phyloP scores from a whole-genome alignment of 2,329 filamentous ascomycete genomes.

The Whalleya microplaca region DNA sequence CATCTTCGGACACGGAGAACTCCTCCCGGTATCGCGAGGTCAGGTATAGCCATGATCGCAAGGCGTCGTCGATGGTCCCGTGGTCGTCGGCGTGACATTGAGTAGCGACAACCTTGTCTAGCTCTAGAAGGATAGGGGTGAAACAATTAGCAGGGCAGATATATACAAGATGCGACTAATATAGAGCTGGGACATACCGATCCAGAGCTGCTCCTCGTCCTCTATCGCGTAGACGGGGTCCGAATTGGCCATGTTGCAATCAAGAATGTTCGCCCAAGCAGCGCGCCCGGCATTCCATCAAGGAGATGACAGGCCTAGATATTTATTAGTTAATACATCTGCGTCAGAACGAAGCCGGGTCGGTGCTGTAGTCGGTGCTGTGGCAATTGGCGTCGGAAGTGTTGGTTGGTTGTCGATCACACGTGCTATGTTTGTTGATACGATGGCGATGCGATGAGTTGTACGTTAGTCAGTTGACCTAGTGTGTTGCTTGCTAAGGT shows the following conservation, averaged over 20 bases:
- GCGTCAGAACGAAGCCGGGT: constrained; percentile 12
- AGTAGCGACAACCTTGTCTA: constrained; percentile 50
- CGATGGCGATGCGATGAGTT: too few species aligned
- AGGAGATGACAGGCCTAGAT: constrained; percentile 17
- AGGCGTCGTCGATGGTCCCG: constrained; percentile 76
- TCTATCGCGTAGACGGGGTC: constrained; percentile 72
- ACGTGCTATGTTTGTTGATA: too few species aligned
- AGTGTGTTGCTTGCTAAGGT: too few species aligned
- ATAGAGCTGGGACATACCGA: constrained; percentile 61
- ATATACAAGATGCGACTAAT: background rate
- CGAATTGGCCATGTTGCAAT: constrained; percentile 59
- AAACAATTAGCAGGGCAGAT: constrained; percentile 2
- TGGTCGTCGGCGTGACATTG: constrained; percentile 50
- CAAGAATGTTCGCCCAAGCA: constrained; percentile 24
- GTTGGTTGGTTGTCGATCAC: too few species aligned
- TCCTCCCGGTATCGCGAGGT: constrained; percentile 76
- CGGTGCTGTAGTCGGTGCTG: background rate
- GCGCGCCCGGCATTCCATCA: constrained; percentile 29
- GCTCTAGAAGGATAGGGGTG: constrained; percentile 41
- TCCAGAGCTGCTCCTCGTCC: constrained; percentile 87
- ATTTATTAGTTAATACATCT: constrained; percentile 6
- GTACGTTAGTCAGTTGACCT: too few species aligned
- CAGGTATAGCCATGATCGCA: constrained; percentile 83
- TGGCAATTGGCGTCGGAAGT: background rate
- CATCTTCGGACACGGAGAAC: constrained; percentile 75